Conservation (phyloP, 2,329 filamentous ascomycete species). For the Cadophora malorum region DNA sequence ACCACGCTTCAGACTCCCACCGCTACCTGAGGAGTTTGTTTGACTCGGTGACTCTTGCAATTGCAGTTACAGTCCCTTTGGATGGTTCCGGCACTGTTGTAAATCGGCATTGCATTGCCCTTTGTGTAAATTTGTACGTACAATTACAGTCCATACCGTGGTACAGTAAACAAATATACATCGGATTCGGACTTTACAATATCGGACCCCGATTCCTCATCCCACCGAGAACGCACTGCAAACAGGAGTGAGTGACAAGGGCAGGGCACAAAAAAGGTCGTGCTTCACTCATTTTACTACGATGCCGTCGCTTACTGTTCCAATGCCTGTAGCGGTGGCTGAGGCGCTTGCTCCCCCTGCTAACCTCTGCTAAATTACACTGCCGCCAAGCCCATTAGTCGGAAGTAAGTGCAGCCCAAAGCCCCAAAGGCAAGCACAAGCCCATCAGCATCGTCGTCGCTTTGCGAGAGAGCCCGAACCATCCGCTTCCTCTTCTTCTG, state of each 20-base stretch:
- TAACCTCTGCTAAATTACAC: slow-evolving; percentile 6
- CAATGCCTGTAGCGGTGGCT: slow-evolving; percentile 21
- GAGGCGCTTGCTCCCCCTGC: slow-evolving; percentile 10
- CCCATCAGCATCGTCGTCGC: slow-evolving; percentile 16
- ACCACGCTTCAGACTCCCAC: background rate
- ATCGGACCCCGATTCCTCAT: background rate
- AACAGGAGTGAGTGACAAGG: background rate
- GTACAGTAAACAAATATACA: no score
- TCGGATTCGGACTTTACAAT: slow-evolving; percentile 13
- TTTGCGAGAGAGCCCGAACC: slow-evolving; percentile 18
- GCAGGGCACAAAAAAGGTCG: background rate
- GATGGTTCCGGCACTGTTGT: background rate
- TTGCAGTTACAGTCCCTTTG: background rate
- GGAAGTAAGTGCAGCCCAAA: background rate
- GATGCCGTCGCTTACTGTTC: slow-evolving; percentile 10
- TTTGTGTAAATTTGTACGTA: background rate
- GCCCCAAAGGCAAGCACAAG: background rate
- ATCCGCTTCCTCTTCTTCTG: slow-evolving; percentile 4
- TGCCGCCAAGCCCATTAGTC: slow-evolving; percentile 16
- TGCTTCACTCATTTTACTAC: background rate
- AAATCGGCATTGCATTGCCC: no score
- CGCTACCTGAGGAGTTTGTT: background rate
- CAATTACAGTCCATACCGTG: background rate
- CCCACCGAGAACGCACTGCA: background rate
- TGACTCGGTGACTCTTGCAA: background rate